These are phyloP conservation scores for Yamadazyma siamensis DNA, from an alignment of 1,139 yeast species.

Conservation along the genomic window DNA sequence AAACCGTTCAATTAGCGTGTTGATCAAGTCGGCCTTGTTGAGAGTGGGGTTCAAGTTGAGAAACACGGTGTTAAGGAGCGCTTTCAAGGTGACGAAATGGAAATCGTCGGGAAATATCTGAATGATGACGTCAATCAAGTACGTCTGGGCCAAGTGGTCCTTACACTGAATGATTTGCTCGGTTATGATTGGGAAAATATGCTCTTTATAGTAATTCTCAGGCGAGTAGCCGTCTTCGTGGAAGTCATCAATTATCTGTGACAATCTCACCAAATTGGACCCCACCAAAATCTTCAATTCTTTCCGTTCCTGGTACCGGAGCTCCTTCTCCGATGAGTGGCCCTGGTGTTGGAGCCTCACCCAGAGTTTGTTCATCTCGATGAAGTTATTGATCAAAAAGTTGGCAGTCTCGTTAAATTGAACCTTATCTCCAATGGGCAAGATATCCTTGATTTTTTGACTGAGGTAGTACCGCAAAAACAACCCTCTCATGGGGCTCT, in stretches of 20 bases:
- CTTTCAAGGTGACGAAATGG: slow-evolving; percentile 72
- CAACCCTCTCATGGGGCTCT: slow-evolving; percentile 87
- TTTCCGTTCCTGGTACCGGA: slow-evolving; percentile 74
- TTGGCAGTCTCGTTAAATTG: slow-evolving; percentile 64
- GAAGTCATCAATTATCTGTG: slow-evolving; percentile 76
- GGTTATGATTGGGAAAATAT: slow-evolving; percentile 73
- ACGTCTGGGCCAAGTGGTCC: slow-evolving; percentile 89
- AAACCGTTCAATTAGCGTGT: slow-evolving; percentile 71
- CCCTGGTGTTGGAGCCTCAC: slow-evolving; percentile 96
- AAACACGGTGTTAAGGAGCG: slow-evolving; percentile 63
- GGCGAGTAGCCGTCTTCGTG: slow-evolving; percentile 32
- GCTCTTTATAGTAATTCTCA: slow-evolving; percentile 51
- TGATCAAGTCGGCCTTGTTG: slow-evolving; percentile 61
- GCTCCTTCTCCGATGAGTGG: slow-evolving; percentile 75
- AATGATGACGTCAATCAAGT: slow-evolving; percentile 80
- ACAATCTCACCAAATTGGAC: slow-evolving; percentile 81
- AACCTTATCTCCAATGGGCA: slow-evolving; percentile 46
- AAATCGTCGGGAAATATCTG: slow-evolving; percentile 95
- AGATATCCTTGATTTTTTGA: slow-evolving; percentile 73
- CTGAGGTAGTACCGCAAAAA: slow-evolving; percentile 85
- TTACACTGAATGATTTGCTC: slow-evolving; percentile 93
- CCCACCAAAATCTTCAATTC: slow-evolving; percentile 93
- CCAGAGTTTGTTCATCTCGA: slow-evolving; percentile 98
- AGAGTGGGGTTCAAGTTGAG: slow-evolving; percentile 65
- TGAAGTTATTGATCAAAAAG: slow-evolving; percentile 79